Percentiles rank a stretch among this genome's conserved stretches.
Conservation (phyloP, 2,329 filamentous ascomycete genomes). For the Salinomyces thailandicus region DNA sequence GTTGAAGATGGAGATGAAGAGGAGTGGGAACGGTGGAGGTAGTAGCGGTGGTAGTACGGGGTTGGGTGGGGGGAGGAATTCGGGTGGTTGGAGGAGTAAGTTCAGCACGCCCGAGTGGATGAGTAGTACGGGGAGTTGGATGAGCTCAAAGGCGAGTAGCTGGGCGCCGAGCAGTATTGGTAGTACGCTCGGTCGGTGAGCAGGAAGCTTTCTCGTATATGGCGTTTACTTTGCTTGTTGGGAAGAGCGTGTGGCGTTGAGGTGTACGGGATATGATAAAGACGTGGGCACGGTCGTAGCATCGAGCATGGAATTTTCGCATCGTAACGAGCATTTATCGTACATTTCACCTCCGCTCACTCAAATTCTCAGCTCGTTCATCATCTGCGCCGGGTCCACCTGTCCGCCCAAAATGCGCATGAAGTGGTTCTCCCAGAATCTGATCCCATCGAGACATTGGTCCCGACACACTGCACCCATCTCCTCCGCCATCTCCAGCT, state of each 20-base stretch:
- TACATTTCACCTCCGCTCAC: no score
- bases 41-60: no score
- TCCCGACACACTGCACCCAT: slow-evolving; percentile 78
- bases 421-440: slow-evolving; percentile 75
- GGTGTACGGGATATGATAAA: not conserved
- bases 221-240: no score
- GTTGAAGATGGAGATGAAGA: slow-evolving; percentile 44
- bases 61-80: slow-evolving; percentile 22
- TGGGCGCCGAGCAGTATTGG: slow-evolving; percentile 24
- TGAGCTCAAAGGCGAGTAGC: slow-evolving; percentile 27
- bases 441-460: slow-evolving; percentile 78
- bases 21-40: slow-evolving; percentile 7
- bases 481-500: slow-evolving; percentile 95
- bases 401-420: slow-evolving; percentile 3
- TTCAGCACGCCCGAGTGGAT: slow-evolving; percentile 29
- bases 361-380: slow-evolving; percentile 4
- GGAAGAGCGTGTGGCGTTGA: not conserved
- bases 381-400: slow-evolving; percentile 3
- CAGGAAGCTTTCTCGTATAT: not conserved
- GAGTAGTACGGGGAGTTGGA: slow-evolving; percentile 27
- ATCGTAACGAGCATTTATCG: no score
- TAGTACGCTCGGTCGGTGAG: slow-evolving; percentile 15
- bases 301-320: no score
- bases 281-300: no score
- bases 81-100: slow-evolving; percentile 27